Base-by-base conservation (phyloP, 257 asterid genomes). In the Solanum ossicruentum region DNA sequence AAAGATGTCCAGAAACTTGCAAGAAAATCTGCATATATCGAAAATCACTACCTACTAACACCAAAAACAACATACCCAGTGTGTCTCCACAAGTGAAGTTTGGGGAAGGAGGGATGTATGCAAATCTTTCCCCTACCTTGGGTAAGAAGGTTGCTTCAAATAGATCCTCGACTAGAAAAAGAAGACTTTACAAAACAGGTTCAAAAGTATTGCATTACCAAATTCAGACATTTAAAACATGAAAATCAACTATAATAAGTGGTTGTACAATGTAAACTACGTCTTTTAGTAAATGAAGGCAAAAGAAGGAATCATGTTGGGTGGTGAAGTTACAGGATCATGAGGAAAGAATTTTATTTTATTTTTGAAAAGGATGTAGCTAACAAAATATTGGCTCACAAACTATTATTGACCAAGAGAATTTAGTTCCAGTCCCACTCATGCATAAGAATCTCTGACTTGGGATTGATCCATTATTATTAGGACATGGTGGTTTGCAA, bases 1-100 rank as follows among this genome's bases (percentile, higher is more conserved):
- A 52, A 52, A 78, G 47, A 52, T 90, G 89, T 7, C 80, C 73
- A 88, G 71, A 85, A 88, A 81, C 63, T 57, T 77, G 52, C 61
- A 84, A 80, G 20, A 26, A 78, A 52, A 49, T 78, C 47, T 5
- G 28, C 16, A 52, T 8, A 75, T 49, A 16, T 49, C 9, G 12
- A 85, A 60, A 75, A 15, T 21, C 21, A 23, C 41, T 23, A 77
- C 63, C 47, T 51, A 45, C 23, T 77, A 51, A 77, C 47, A 23
- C 26, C 83, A 78, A 49, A 6, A 55, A 28, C 20, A 23, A 32
- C 20, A 49, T 13, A 77, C 32, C 23, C 1, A 21, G 82, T 49
- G 45, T 23, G 82, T 28, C n/a, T 1, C 10, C 72, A 26, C 20
- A 2, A 65, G 43, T 65, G 45, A 8, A 3, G 16, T 61, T 0